These are phyloP conservation scores for Ophiobolus disseminans DNA, from an alignment of 2,329 filamentous ascomycete genomes.

Conservation along the genomic window DNA sequence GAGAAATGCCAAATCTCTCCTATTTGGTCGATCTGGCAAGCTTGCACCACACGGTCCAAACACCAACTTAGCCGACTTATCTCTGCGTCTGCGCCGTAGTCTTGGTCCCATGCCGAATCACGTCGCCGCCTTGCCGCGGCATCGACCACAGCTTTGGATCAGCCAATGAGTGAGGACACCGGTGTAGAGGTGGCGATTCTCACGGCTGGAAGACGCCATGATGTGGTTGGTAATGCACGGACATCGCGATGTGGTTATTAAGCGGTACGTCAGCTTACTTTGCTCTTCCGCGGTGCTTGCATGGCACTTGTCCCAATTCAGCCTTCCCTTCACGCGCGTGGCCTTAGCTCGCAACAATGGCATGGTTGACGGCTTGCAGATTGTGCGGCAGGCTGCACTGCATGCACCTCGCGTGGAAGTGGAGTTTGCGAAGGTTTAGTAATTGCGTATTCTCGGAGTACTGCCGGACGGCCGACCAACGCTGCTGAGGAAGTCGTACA, in stretches of 20 bases:
- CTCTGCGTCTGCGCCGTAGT: neutral
- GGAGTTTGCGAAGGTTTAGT: neutral
- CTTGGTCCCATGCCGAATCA: neutral
- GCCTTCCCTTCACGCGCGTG: neutral
- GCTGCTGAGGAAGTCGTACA: neutral
- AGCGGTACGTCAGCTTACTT: constrained; percentile 1
- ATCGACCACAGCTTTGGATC: neutral
- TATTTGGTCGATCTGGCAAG: no score
- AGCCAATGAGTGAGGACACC: neutral
- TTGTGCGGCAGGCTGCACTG: constrained; percentile 2
- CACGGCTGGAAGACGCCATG: neutral
- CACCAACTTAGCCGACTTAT: neutral
- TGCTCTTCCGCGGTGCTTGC: neutral
- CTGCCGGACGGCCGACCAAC: neutral
- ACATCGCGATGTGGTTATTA: neutral
- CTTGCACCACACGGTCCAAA: neutral
- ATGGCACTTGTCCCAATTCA: neutral
- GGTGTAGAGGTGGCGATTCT: neutral
- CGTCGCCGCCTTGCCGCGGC: neutral
- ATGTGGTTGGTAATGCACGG: neutral
- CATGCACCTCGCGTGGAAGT: constrained; percentile 1
- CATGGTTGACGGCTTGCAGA: constrained; percentile 1
- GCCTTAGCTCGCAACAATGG: neutral
- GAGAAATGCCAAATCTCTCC: neutral
- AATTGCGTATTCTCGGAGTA: neutral